Evolutionary conservation across 805 yeast species (phyloP), one percentile per base, ranked within the genome.

Genomic region (Suhomyces faveliae): DNA sequence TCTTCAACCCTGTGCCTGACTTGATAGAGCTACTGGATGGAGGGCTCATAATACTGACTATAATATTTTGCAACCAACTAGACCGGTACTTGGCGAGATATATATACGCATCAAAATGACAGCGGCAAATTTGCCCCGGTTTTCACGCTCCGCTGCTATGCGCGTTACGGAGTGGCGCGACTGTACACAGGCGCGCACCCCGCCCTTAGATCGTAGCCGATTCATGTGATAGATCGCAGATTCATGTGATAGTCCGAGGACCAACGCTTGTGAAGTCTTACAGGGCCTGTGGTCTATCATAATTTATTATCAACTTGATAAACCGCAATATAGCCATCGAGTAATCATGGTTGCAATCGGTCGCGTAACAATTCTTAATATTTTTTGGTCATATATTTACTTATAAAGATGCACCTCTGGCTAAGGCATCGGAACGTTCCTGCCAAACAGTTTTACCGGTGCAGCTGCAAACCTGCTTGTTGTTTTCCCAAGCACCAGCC

Each of bases 401-500:
- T 29, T 15, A 46, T 13, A 46, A 38, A 21, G 61, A 68, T 17
- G 81, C 64, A 6, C 94, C 94, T 53, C 78, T 79, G 4, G 63
- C 54, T 27, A 81, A 63, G 1, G 96, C 96, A 59, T 89, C 96
- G 43, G 73, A 66, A 47, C 97, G 76, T 66, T 92, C 99, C 63
- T 94, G 90, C 98, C 99, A 92, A 21, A 92, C 81, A 0, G 96
- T 88, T 74, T 90, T 89, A 13, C 99, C 99, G 12, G 92, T 84
- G 66, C 98, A 94, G 27, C 92, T 84, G 67, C 99, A 92, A 2
- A 92, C 96, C 50, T 83, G 83, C 68, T 92, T 92, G 56, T 86
- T 88, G 67, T 94, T 94, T 62, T 92, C 96, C 97, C 98, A 94
- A 21, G 83, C 87, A 12, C 99, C 99, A 1, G 99, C 98, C 58